Percentiles rank a stretch among this genome's conserved stretches.
Evolutionary conservation across 345 rosid species (phyloP).

Genomic region (Cardiospermum halicacabum): DNA sequence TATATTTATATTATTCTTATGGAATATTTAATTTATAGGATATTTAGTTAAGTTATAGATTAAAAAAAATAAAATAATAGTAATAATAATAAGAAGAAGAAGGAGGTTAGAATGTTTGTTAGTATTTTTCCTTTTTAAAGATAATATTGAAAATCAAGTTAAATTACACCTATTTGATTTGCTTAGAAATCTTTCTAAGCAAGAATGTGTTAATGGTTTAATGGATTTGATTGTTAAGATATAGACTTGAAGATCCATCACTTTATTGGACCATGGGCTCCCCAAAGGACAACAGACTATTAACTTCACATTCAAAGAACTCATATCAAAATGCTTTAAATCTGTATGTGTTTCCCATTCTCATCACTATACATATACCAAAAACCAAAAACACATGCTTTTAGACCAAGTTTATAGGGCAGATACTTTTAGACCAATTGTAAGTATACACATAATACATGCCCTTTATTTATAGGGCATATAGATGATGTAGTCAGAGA

Average conservation of each 20-base stretch:
- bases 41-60: no score
- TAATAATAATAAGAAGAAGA: no score
- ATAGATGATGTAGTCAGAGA: constrained; percentile 8
- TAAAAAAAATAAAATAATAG: no score
- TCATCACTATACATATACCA: background rate
- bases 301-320: background rate
- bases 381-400: background rate
- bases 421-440: constrained; percentile 6
- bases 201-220: background rate
- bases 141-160: no score
- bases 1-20: no score
- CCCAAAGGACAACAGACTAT: background rate
- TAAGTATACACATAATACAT: background rate
- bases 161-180: no score
- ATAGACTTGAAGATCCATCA: background rate
- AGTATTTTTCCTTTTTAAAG: no score
- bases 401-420: constrained; percentile 3
- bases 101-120: no score
- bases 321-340: background rate
- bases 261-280: background rate
- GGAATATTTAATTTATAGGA: no score
- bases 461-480: constrained; percentile 14
- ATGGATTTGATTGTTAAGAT: background rate
- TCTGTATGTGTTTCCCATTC: background rate
- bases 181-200: background rate